Evolutionary conservation across 495 filamentous ascomycete genomes (phyloP).

Genomic region (Aspergillus egyptiacus): DNA sequence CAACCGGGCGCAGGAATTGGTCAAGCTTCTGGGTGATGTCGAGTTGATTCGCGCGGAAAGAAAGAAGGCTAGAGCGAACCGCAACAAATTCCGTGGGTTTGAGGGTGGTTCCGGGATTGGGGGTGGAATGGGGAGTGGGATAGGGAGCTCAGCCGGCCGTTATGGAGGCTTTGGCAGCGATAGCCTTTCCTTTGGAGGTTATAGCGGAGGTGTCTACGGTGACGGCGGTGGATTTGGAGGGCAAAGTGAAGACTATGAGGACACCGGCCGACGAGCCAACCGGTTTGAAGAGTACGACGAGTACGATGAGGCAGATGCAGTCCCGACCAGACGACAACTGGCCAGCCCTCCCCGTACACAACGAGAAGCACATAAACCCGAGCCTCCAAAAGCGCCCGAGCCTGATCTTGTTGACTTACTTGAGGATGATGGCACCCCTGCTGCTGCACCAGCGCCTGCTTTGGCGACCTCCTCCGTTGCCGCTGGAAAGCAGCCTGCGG

Average conservation of each 20-base stretch:
- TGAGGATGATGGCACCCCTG: slow-evolving; percentile 58
- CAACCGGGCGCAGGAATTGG: slow-evolving; percentile 91
- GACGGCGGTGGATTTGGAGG: slow-evolving; percentile 87
- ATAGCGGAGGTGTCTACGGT: slow-evolving; percentile 82
- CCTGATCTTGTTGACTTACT: slow-evolving; percentile 81
- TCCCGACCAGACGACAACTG: slow-evolving; percentile 41
- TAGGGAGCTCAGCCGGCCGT: slow-evolving; percentile 46
- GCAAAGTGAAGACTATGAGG: slow-evolving; percentile 61
- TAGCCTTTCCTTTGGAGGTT: slow-evolving; percentile 67
- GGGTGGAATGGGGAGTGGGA: slow-evolving; percentile 44
- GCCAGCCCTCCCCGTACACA: slow-evolving; percentile 35
- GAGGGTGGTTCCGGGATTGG: slow-evolving; percentile 65
- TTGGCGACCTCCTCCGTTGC: slow-evolving; percentile 40
- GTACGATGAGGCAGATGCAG: slow-evolving; percentile 69
- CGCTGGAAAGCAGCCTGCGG: slow-evolving; percentile 42
- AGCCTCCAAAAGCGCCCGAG: slow-evolving; percentile 74
- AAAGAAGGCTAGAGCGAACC: slow-evolving; percentile 85
- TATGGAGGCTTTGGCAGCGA: slow-evolving; percentile 91
- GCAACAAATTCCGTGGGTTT: slow-evolving; percentile 91
- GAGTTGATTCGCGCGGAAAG: slow-evolving; percentile 86
- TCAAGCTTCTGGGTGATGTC: slow-evolving; percentile 88
- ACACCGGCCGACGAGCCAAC: slow-evolving; percentile 56
- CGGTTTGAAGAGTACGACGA: slow-evolving; percentile 97
- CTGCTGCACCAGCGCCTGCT: slow-evolving; percentile 13
- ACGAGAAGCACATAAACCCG: slow-evolving; percentile 51